A percentile compares a stretch with the other conserved stretches of the same genome.
These are phyloP conservation scores for Nothophytophthora sp. DNA, from an alignment of 352 stramenopile genomes.

Conservation along the genomic window DNA sequence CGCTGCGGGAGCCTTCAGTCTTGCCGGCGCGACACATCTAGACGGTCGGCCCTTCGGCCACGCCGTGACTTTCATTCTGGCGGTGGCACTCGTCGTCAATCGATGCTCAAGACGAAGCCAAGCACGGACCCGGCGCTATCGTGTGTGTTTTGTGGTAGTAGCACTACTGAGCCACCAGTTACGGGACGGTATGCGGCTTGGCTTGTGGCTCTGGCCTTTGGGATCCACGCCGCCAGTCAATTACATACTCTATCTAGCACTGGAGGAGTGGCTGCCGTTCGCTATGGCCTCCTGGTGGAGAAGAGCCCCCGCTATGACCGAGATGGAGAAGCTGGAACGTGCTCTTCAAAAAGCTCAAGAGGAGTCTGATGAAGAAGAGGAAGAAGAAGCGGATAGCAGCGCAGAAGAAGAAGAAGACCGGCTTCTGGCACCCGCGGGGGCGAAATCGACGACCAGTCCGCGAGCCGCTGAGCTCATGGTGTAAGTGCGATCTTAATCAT, in stretches of 20 bases:
- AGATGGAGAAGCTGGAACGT: conserved; percentile 25
- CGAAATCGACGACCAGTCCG: not conserved
- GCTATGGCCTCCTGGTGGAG: conserved; percentile 40
- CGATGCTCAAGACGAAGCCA: conserved; percentile 26
- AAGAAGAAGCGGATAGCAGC: conserved; percentile 11
- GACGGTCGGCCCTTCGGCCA: conserved; percentile 64
- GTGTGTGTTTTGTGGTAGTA: conserved; percentile 57
- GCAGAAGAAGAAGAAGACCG: conserved; percentile 20
- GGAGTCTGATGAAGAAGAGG: conserved; percentile 15
- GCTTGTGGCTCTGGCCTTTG: conserved; percentile 75
- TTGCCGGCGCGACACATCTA: conserved; percentile 61
- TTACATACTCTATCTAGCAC: conserved; percentile 63
- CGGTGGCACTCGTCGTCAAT: conserved; percentile 38
- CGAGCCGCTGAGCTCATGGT: not conserved
- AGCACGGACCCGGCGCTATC: conserved; percentile 19
- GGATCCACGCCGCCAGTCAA: conserved; percentile 63
- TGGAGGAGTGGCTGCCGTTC: conserved; percentile 57
- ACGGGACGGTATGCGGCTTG: conserved; percentile 58
- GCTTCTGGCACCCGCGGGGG: conserved; percentile 3
- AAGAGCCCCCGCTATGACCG: conserved; percentile 15
- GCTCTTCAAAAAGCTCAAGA: conserved; percentile 15
- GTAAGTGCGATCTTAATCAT: too few species aligned
- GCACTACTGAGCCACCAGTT: conserved; percentile 70
- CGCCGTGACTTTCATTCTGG: conserved; percentile 66
- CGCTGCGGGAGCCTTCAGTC: conserved; percentile 50